Base-by-base conservation (phyloP, 1,284 basidiomycete genomes). In the Ustanciosporium gigantosporum region DNA sequence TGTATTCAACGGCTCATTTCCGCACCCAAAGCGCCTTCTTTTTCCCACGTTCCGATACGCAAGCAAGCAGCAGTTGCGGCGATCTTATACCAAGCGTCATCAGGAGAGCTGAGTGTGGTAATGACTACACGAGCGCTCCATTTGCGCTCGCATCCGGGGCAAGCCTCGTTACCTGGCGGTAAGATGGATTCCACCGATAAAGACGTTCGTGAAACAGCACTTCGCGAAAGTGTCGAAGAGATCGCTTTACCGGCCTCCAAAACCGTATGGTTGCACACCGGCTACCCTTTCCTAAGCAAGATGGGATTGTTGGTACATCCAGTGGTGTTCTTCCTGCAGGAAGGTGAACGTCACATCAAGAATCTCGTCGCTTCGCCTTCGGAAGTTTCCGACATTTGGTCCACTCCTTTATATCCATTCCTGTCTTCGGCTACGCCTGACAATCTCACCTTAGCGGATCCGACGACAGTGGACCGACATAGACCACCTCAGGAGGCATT, bases 291-390 rank as follows among this genome's bases (percentile, higher is more conserved):
- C 27, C 34, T 68, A 16, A 53, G 48, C 41, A 68, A 68, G 36
- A 46, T 65, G 34, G 64, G 58, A 6, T 31, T 68, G 17, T 39
- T 68, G 15, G 66, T 68, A 14, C 66, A 68, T 45, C 66, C 66
- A 1, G 53, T 62, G 1, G 47, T 66, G 9, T 66, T 68, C 39
- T 58, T 58, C 15, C 20, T 66, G 0, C 23, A 25, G 8, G 24
- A 51, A 15, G 51, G 48, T 2, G 46, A 38, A 6, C 8, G 45
- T 16, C 24, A 45, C 17, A 8, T 68, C 11, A 16, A 27, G 1
- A 15, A 29, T 5, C 31, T 68, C 13, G 27, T 21, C 16, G 42
- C 66, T 6, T 36, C 15, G 3, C 66, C 66, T 0, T 41, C 40
- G 2, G 66, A 68, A 25, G 66, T 68, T 1, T 31, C 46, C 1